Evolutionary conservation across 2,329 filamentous ascomycete species (phyloP), one percentile per base, ranked within the genome.

Genomic region (Verticillium albo-atrum): DNA sequence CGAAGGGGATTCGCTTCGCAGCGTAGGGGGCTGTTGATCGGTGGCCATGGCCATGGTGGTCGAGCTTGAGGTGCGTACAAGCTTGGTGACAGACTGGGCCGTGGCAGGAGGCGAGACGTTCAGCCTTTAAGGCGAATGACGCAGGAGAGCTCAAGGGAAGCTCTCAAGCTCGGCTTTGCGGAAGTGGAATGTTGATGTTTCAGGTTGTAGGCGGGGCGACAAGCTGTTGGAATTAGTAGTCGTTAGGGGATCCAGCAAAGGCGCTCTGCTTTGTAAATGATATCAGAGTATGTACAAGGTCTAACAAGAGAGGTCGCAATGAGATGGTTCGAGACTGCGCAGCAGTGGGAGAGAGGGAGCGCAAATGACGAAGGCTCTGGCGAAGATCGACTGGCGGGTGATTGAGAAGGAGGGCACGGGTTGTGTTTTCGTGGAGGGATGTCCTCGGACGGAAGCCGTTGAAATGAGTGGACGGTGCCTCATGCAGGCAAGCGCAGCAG

Each of bases 1-100:
- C 56, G 87, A 84, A n/a, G 89, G 88, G 35, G 88, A 90, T 61
- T 78, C 79, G 65, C 79, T 77, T 67, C 80, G 81, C 55, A 78
- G 65, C n/a, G 68, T 69, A 23, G 74, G 72, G 23, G 70, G 63
- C 55, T 64, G 66, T 52, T 69, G 67, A 58, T 72, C 67, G 65
- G 72, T 70, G 62, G 70, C 64, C 62, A 70, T 69, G 37, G 73
- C 70, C 72, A 76, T 76, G 58, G 50, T 57, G 10, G 42, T 50
- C 20, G n/a, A 32, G 42, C 10, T 50, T 3, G 42, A 14, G 20
- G 20, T 9, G 23, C 42, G 20, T 54, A 37, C 56, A 57, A 28
- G 51, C 25, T n/a, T 15, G 26, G 14, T 14, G 7, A 28, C 17
- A 14, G 42, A 20, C 1, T 10, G 10, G n/a, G n/a, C 6, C n/a